Conservation (phyloP, 1,284 basidiomycete genomes). For the Porodaedalea pini region DNA sequence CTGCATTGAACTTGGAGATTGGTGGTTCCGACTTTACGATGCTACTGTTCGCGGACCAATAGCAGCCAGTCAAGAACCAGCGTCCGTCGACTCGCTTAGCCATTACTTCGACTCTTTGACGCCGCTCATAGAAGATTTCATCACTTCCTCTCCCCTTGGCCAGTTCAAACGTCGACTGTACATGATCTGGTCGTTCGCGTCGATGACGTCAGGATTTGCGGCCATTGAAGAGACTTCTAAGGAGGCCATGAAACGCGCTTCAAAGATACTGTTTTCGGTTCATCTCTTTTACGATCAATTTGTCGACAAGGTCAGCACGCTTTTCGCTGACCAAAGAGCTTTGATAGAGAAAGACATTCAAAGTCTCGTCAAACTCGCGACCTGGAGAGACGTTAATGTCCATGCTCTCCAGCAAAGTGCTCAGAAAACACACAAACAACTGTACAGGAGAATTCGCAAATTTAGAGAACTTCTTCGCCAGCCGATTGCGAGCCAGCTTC, state of each 20-base stretch:
- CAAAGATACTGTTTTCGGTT: constrained; percentile 40
- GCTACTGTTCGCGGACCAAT: constrained; percentile 66
- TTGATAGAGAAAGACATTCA: constrained; percentile 79
- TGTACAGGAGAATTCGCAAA: constrained; percentile 90
- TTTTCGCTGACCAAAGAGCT: constrained; percentile 58
- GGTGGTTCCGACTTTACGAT: constrained; percentile 94
- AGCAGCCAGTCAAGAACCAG: constrained; percentile 41
- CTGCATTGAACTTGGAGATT: constrained; percentile 63
- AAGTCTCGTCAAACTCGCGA: constrained; percentile 90
- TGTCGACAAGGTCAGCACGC: constrained; percentile 44
- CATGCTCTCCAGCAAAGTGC: constrained; percentile 93
- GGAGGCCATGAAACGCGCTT: constrained; percentile 30
- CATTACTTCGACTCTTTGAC: constrained; percentile 68
- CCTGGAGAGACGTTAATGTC: constrained; percentile 98
- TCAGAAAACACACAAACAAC: constrained; percentile 83
- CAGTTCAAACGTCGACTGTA: constrained; percentile 73
- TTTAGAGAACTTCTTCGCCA: constrained; percentile 88
- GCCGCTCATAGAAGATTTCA: constrained; percentile 80
- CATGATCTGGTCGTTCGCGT: constrained; percentile 69
- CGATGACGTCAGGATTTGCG: constrained; percentile 41
- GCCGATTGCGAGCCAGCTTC: constrained; percentile 42
- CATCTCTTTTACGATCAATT: constrained; percentile 69
- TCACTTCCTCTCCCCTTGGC: constrained; percentile 77
- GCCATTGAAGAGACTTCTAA: constrained; percentile 28
- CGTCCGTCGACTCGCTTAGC: constrained; percentile 34